Evolutionary conservation across 306 rosid species (phyloP).

Genomic region (Citrullus colocynthis): DNA sequence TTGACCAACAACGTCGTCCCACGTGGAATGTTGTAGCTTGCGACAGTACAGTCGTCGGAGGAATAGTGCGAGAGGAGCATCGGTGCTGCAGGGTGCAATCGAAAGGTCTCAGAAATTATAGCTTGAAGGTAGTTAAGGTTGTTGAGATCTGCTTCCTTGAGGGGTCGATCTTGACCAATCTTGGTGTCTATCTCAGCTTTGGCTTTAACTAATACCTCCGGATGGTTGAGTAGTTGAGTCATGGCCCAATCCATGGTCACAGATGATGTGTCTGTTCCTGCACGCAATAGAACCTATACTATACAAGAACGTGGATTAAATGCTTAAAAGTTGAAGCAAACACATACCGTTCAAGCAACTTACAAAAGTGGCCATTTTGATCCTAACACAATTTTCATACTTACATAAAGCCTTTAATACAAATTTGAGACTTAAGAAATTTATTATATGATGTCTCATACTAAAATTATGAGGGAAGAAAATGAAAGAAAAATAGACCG

Average conservation of each 20-base stretch:
- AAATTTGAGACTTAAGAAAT: too few relatives aligned
- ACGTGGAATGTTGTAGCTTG: constrained; percentile 2
- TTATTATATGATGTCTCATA: too few relatives aligned
- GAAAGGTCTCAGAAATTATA: background rate
- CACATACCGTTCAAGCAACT: too few relatives aligned
- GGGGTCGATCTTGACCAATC: background rate
- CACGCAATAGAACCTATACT: background rate
- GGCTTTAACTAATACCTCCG: background rate
- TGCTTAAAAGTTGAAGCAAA: too few relatives aligned
- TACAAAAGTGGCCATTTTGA: too few relatives aligned
- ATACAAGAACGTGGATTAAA: background rate
- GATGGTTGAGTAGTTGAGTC: background rate
- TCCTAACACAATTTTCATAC: too few relatives aligned
- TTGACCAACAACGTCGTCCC: background rate
- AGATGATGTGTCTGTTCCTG: background rate
- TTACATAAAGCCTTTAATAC: too few relatives aligned
- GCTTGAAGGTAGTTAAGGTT: background rate
- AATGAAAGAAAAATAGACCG: too few relatives aligned
- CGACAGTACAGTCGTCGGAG: background rate
- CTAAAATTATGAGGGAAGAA: too few relatives aligned
- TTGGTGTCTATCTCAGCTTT: background rate
- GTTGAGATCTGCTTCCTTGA: background rate
- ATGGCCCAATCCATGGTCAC: background rate
- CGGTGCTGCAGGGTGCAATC: background rate
- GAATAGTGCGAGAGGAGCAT: background rate